Base-by-base conservation (phyloP, 2,329 filamentous ascomycete genomes). In the Rugonectria rugulosa region DNA sequence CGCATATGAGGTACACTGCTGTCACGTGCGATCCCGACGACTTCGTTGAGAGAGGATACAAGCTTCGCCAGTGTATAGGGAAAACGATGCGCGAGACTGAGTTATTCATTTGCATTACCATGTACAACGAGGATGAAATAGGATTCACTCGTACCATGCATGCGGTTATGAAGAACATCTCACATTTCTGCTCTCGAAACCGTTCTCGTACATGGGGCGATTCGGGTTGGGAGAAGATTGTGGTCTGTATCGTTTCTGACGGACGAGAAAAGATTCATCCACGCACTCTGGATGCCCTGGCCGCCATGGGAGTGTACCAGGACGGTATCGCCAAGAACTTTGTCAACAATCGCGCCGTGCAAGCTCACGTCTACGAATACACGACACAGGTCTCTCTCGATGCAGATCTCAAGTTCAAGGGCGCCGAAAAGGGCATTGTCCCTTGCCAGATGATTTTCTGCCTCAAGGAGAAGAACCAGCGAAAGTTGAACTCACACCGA, bases 121-220 rank as follows among this genome's bases (percentile, higher is more conserved):
- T 98, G 95, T 98, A 97, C 79, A 99, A 99, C 75, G 95, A 99
- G 76, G 91, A 97, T 75, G 95, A 98, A 71, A 91, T 97, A 67
- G 87, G 92, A 70, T 99, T 99, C 68, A 97, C 95, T 6, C 87
- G 95, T 41, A 99, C 95, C 1, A 98, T 99, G 94, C 92, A 98
- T 73, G 95, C 94, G 51, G 91, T 99, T 53, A 96, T 99, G 91
- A 92, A 96, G 73, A 99, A 99, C 72, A 94, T 99, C 67, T 88
- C 91, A 12, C 95, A 98, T 73, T 97, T 99, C 75, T 99, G 95
- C 79, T 92, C 89, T 17, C 88, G 95, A 48, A 90, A 88, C 50
- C 94, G 95, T 73, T 97, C 92, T 6, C 86, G 95, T 56, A 98
- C 93, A 0, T 99, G 95, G 95, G 96, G 95, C 32, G 96, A 97